Evolutionary conservation across 2,329 filamentous ascomycete genomes (phyloP).

Genomic region (Alternaria conjuncta): DNA sequence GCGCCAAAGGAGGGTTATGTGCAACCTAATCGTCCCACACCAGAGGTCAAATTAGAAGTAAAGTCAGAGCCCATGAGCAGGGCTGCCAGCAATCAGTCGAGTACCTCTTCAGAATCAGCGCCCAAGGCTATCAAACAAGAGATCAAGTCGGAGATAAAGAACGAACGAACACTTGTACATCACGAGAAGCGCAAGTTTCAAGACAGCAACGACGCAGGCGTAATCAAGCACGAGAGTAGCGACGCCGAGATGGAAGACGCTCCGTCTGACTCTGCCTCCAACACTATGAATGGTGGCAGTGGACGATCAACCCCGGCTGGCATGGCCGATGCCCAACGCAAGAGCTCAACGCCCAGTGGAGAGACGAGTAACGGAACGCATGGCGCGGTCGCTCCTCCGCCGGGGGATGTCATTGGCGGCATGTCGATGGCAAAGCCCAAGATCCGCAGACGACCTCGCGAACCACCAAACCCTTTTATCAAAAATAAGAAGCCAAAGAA

Average conservation of each 20-base stretch:
- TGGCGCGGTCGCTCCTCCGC: constrained; percentile 2
- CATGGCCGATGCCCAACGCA: constrained; percentile 17
- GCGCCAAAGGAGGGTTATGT: constrained; percentile 36
- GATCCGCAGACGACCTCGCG: constrained; percentile 37
- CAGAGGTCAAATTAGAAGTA: constrained; percentile 30
- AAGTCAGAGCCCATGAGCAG: constrained; percentile 34
- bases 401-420: constrained; percentile 25
- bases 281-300: constrained; percentile 29
- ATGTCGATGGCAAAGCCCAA: constrained; percentile 40
- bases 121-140: constrained; percentile 22
- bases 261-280: constrained; percentile 30
- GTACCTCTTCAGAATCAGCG: constrained; percentile 14
- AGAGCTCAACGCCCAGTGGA: constrained; percentile 21
- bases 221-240: constrained; percentile 28
- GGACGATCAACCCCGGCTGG: constrained; percentile 37
- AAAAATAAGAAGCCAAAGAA: constrained; percentile 36
- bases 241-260: constrained; percentile 42
- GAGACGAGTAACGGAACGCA: constrained; percentile 17
- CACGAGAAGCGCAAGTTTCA: constrained; percentile 80
- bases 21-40: constrained; percentile 25
- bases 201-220: constrained; percentile 73
- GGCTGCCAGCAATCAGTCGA: constrained; percentile 27
- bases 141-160: constrained; percentile 30
- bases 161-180: constrained; percentile 71
- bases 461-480: constrained; percentile 37